Evolutionary conservation across 148 eudicot species (phyloP).

Genomic region (Selenicereus undatus): DNA sequence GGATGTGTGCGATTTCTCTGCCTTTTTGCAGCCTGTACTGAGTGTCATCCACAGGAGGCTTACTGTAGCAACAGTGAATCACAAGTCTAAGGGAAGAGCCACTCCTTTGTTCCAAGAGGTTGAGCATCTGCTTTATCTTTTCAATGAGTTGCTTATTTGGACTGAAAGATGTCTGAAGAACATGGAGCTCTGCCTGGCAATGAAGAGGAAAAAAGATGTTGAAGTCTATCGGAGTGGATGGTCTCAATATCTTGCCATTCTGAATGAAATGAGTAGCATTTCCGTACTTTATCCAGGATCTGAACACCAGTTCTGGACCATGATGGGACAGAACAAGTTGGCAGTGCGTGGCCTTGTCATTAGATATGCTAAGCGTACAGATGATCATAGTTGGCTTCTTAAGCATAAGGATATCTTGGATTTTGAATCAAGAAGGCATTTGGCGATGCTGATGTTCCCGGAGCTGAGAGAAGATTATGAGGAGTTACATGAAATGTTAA

Average conservation of each 20-base stretch:
- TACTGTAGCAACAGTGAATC: slow-evolving; percentile 11
- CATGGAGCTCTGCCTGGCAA: slow-evolving; percentile 34
- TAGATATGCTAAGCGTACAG: slow-evolving; percentile 48
- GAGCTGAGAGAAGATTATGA: slow-evolving; percentile 70
- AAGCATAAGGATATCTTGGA: slow-evolving; percentile 57
- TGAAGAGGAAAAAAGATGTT: slow-evolving; percentile 29
- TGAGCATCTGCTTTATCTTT: slow-evolving; percentile 32
- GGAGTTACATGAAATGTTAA: slow-evolving; percentile 85
- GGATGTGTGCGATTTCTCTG: slow-evolving; percentile 62
- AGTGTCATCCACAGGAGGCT: slow-evolving; percentile 22
- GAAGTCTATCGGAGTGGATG: slow-evolving; percentile 28
- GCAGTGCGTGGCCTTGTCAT: slow-evolving; percentile 48
- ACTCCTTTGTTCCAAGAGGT: slow-evolving; percentile 35
- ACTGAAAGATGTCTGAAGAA: slow-evolving; percentile 44
- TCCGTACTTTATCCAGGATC: slow-evolving; percentile 41
- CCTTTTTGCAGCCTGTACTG: slow-evolving; percentile 47
- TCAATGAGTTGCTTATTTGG: slow-evolving; percentile 33
- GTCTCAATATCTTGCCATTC: slow-evolving; percentile 57
- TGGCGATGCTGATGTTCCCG: slow-evolving; percentile 79
- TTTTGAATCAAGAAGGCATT: slow-evolving; percentile 84
- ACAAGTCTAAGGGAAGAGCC: slow-evolving; percentile 14
- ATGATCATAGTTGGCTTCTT: slow-evolving; percentile 68
- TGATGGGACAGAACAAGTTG: slow-evolving; percentile 45
- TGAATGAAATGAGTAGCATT: slow-evolving; percentile 58
- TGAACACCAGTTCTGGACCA: slow-evolving; percentile 46